Percentiles rank a stretch among this genome's conserved stretches.
phyloP scores from a whole-genome alignment of 139 green algal genomes.

The Eudorina sp. region DNA sequence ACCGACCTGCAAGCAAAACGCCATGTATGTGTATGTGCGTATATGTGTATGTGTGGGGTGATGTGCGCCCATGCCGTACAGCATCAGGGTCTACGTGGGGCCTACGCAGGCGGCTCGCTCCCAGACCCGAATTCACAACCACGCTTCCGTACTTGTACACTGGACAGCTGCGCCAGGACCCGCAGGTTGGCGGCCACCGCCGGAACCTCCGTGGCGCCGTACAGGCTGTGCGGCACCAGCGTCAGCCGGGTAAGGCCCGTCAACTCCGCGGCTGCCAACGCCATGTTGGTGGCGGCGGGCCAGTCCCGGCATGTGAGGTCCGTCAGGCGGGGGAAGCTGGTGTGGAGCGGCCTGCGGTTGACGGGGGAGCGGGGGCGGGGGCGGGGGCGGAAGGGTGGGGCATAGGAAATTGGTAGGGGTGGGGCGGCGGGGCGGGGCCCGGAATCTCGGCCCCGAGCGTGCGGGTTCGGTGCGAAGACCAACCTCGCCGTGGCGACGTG shows the following conservation, averaged over 20 bases:
- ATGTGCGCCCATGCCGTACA: too few relatives aligned
- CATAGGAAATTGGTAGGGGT: too few relatives aligned
- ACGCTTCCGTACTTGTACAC: neutral
- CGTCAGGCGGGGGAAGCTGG: slow-evolving; percentile 9
- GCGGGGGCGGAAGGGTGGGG: neutral
- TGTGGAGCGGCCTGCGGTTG: slow-evolving; percentile 1
- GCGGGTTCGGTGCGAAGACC: too few relatives aligned
- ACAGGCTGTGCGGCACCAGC: slow-evolving; percentile 34
- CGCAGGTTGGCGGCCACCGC: slow-evolving; percentile 13
- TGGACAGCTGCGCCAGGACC: neutral
- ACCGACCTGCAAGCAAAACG: too few relatives aligned
- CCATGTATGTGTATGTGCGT: too few relatives aligned
- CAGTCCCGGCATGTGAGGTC: slow-evolving; percentile 28
- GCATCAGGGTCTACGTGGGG: too few relatives aligned
- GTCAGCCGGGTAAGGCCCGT: neutral
- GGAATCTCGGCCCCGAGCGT: too few relatives aligned
- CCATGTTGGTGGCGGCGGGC: neutral
- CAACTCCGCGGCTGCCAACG: neutral
- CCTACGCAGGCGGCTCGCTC: neutral
- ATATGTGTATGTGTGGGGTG: too few relatives aligned
- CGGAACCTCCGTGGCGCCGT: neutral
- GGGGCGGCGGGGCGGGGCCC: too few relatives aligned
- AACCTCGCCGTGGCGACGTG: too few relatives aligned
- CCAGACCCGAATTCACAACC: too few relatives aligned
- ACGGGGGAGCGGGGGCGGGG: neutral